Evolutionary conservation across 1,284 basidiomycete species (phyloP).

Genomic region (Quambalaria eucalypti): DNA sequence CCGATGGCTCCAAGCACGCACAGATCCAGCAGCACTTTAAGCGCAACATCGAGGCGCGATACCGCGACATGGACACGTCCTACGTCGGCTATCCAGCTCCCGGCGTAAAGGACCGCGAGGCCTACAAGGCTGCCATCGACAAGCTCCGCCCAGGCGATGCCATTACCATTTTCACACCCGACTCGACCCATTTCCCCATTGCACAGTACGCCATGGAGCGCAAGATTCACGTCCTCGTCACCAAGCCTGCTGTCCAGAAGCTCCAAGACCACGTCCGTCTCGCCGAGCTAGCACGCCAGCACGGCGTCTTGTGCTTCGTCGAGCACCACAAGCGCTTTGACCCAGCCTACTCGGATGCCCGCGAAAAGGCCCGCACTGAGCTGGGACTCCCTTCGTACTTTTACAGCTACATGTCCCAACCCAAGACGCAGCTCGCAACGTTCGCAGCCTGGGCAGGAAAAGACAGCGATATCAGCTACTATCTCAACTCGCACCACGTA

Average conservation of each 20-base stretch:
- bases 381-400: conserved; percentile 84
- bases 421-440: conserved; percentile 84
- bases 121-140: conserved; percentile 80
- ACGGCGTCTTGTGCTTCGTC: conserved; percentile 78
- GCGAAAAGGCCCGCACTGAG: conserved; percentile 60
- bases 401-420: conserved; percentile 70
- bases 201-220: conserved; percentile 73
- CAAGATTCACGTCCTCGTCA: conserved; percentile 76
- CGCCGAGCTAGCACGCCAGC: conserved; percentile 63
- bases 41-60: conserved; percentile 71
- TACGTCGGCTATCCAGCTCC: conserved; percentile 72
- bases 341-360: conserved; percentile 81
- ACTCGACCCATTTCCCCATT: conserved; percentile 70
- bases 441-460: conserved; percentile 81
- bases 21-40: conserved; percentile 70
- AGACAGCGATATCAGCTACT: conserved; percentile 64
- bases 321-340: conserved; percentile 73
- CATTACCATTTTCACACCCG: conserved; percentile 74
- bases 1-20: conserved; percentile 73
- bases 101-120: conserved; percentile 63
- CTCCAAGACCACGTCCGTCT: conserved; percentile 71
- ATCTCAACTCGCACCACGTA: conserved; percentile 52
- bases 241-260: conserved; percentile 81
- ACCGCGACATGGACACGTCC: conserved; percentile 74
- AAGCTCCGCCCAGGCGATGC: conserved; percentile 70